Evolutionary conservation across 106 monocot genomes (phyloP).

Genomic region (Dioscorea dumetorum): DNA sequence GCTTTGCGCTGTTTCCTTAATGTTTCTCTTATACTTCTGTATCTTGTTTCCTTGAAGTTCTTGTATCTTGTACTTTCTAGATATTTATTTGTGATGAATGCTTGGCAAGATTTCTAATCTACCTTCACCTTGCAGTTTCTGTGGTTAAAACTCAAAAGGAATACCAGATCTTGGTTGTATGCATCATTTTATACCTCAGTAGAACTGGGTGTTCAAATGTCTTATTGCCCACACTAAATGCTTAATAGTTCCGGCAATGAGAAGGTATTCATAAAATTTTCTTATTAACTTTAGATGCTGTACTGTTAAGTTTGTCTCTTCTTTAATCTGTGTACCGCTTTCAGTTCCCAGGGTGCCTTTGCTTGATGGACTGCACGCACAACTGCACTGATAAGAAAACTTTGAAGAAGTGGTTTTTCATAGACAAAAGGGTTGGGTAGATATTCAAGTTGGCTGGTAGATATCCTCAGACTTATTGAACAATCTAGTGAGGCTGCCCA

Average conservation of each 20-base stretch:
- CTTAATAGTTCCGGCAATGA: conserved; percentile 3
- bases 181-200: no score
- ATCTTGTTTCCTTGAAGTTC: no score
- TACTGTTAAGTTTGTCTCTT: not conserved
- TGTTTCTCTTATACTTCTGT: no score
- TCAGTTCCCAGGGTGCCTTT: conserved; percentile 42
- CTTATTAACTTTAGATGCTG: not conserved
- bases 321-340: not conserved
- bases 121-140: no score
- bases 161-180: no score
- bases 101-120: no score
- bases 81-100: no score
- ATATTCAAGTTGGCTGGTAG: conserved; percentile 4
- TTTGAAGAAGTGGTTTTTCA: conserved; percentile 95
- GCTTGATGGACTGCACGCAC: conserved; percentile 59
- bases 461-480: not conserved
- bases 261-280: not conserved
- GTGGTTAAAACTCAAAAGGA: no score
- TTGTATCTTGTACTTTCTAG: no score
- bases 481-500: conserved; percentile 6
- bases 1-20: no score
- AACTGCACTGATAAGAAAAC: conserved; percentile 82
- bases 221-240: no score
- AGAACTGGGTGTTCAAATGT: no score
- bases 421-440: conserved; percentile 86